Evolutionary conservation across 495 filamentous ascomycete species (phyloP), one percentile per base, ranked within the genome.

Genomic region (Friedmanniomyces endolithicus): DNA sequence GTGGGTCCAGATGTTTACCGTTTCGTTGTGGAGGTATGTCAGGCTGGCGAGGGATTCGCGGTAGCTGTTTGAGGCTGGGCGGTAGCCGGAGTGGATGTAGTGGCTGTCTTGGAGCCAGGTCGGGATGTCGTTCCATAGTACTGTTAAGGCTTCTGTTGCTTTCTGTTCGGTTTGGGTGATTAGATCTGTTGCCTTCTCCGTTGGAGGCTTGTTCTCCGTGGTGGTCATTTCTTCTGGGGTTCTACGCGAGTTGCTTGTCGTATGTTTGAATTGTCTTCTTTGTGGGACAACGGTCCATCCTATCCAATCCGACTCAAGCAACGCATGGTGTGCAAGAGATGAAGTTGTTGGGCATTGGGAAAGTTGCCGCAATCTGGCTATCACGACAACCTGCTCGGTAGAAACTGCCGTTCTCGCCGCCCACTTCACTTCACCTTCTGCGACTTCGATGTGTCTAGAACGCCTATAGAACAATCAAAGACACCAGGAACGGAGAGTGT

Each of bases 1-100:
- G 68, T 97, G 90, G 1, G 85, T 81, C 70, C 89, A 95, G 64
- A 95, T 90, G 68, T 97, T 97, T 57, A 97, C 84, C n/a, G 79
- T 81, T 68, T 97, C 88, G 70, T 95, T 97, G 72, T 97, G 87
- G n/a, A 89, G 59, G 67, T 88, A 87, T 46, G 74, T 68, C 56
- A 88, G 70, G 25, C 81, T 86, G 31, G 75, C 71, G 43, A 85
- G 75, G 46, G 81, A 90, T 31, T 66, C 72, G 14, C 65, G 64
- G 64, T 84, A 83, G 4, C 85, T 89, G 53, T 73, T 72, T 2
- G 83, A 84, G 35, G 77, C 74, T 20, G 82, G 81, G 19, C 87
- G 82, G 64, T 90, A 90, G 53, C 83, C 82, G 19, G 74, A 75
- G 43, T 74, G 72, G 53, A 90, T 86, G 71, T 81, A 86, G 49